A percentile compares a stretch with the other conserved stretches of the same genome.
These are phyloP conservation scores for Amanita brunnescens DNA, from an alignment of 768 basidiomycete species.

Conservation along the genomic window DNA sequence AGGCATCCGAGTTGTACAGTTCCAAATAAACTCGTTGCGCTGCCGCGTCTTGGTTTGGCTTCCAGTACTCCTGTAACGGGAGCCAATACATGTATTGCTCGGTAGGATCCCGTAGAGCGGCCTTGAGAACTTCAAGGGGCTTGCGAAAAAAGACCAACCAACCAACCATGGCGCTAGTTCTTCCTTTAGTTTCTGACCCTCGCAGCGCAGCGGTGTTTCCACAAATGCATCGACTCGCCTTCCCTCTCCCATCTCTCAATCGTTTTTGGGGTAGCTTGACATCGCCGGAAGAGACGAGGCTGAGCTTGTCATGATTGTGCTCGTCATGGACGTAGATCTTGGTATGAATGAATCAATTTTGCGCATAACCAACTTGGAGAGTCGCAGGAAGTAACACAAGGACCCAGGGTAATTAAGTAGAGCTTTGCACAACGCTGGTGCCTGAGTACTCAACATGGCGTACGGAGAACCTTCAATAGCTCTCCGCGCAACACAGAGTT, in stretches of 20 bases:
- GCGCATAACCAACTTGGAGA: constrained; percentile 67
- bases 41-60: not conserved
- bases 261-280: no score
- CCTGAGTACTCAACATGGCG: constrained; percentile 62
- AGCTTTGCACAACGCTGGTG: constrained; percentile 70
- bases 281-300: no score
- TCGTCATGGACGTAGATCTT: no score
- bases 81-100: not conserved
- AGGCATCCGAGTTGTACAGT: not conserved
- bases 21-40: not conserved
- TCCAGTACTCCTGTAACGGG: not conserved
- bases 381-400: constrained; percentile 69
- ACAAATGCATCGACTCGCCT: no score
- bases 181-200: no score
- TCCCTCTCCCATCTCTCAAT: no score
- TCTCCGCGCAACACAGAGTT: constrained; percentile 50
- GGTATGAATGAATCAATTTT: no score
- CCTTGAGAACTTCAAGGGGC: not conserved
- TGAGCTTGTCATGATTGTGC: no score
- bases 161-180: no score
- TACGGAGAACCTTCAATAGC: constrained; percentile 66
- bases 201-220: no score
- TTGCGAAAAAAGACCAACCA: no score
- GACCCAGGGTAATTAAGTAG: constrained; percentile 68
- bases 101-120: not conserved